Conservation (phyloP, 2,329 filamentous ascomycete species). For the Fusarium illudens region DNA sequence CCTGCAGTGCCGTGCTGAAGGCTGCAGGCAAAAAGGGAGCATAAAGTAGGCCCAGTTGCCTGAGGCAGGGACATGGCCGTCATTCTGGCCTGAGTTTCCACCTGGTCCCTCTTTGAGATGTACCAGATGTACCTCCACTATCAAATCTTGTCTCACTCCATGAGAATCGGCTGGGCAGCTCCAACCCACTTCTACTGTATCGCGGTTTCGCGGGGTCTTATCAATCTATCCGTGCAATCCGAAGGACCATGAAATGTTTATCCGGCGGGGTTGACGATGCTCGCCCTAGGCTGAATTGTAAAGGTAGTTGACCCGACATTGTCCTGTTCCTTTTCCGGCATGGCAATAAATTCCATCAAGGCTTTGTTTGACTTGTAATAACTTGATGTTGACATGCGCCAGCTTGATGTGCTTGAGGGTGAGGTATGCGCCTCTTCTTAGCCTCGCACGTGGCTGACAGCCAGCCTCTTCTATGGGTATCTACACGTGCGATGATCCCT, state of each 20-base stretch:
- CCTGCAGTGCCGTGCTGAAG: constrained; percentile 5
- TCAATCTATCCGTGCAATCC: constrained; percentile 9
- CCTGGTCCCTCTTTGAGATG: constrained; percentile 12
- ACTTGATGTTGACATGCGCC: neutral
- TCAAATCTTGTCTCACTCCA: constrained; percentile 10
- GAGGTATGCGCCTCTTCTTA: constrained; percentile 13
- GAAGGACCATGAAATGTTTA: neutral
- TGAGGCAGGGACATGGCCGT: constrained; percentile 42
- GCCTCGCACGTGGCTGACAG: constrained; percentile 30
- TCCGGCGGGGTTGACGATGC: constrained; percentile 1
- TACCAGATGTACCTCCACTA: constrained; percentile 30
- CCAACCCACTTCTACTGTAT: neutral
- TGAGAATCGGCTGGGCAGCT: constrained; percentile 4
- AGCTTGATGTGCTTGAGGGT: constrained; percentile 7
- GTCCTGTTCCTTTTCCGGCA: neutral
- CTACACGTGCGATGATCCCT: constrained; percentile 14
- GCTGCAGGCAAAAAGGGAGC: constrained; percentile 12
- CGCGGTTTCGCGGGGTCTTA: constrained; percentile 26
- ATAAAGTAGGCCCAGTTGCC: constrained; percentile 33
- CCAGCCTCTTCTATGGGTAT: constrained; percentile 20
- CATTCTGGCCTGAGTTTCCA: constrained; percentile 33
- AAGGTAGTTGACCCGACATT: neutral
- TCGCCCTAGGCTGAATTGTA: neutral
- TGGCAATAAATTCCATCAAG: neutral
- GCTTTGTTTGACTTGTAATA: neutral